phyloP scores from a whole-genome alignment of 768 basidiomycete genomes.

The Crepidotus variabilis region DNA sequence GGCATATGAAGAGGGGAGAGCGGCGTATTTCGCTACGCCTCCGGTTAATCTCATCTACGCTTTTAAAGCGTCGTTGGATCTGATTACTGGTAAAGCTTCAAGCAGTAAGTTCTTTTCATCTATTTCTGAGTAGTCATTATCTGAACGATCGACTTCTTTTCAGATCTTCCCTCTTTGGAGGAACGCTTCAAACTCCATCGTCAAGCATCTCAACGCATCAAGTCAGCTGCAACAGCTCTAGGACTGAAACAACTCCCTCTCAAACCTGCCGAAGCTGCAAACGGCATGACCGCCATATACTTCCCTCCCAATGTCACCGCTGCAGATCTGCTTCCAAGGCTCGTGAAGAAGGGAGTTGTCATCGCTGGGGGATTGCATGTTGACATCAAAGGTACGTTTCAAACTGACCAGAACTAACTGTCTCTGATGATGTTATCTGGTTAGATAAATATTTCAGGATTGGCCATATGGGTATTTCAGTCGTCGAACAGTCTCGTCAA shows the following conservation, averaged over 20 bases:
- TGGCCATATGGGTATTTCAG: conserved; percentile 90
- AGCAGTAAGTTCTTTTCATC: not conserved
- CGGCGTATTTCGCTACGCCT: conserved; percentile 93
- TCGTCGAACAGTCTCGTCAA: conserved; percentile 60
- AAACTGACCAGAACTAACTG: conserved; percentile 58
- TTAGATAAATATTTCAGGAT: conserved; percentile 78
- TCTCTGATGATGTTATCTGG: not conserved
- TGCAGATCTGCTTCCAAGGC: conserved; percentile 70
- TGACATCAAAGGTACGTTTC: conserved; percentile 70
- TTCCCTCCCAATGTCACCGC: conserved; percentile 80
- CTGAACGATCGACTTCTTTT: too few relatives aligned
- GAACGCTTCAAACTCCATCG: conserved; percentile 79
- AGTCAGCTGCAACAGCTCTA: conserved; percentile 56
- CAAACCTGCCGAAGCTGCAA: conserved; percentile 63
- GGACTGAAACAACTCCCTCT: conserved; percentile 75
- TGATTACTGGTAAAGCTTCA: conserved; percentile 45
- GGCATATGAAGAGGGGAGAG: conserved; percentile 76
- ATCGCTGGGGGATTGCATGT: conserved; percentile 88
- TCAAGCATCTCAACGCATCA: conserved; percentile 64
- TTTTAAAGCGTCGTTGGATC: conserved; percentile 73
- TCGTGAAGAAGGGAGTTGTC: conserved; percentile 69
- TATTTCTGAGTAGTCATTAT: too few relatives aligned
- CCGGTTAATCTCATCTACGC: conserved; percentile 95
- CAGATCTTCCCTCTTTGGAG: conserved; percentile 57
- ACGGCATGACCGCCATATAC: conserved; percentile 95